phyloP scores from a whole-genome alignment of 805 yeast species.

The Candida hispaniensis region DNA sequence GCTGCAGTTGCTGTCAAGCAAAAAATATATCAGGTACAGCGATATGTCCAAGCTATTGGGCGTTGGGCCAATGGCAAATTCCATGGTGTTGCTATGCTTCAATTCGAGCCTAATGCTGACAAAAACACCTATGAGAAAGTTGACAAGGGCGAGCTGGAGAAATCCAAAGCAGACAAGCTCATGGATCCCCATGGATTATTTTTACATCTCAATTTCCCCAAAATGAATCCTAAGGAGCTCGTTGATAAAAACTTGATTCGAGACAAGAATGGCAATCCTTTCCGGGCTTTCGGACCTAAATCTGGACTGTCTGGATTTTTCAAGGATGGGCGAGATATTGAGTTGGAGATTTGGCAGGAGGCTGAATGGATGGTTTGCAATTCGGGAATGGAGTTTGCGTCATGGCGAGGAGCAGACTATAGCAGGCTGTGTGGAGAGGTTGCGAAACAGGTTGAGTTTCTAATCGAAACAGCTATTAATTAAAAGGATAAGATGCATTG shows the following conservation, averaged over 20 bases:
- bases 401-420: slow-evolving; percentile 18
- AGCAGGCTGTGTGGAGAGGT: slow-evolving; percentile 11
- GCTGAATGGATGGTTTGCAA: slow-evolving; percentile 21
- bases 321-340: slow-evolving; percentile 19
- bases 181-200: slow-evolving; percentile 32
- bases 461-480: no score
- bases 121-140: slow-evolving; percentile 23
- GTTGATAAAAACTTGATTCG: slow-evolving; percentile 32
- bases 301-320: slow-evolving; percentile 9
- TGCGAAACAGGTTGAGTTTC: slow-evolving; percentile 15
- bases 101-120: slow-evolving; percentile 59
- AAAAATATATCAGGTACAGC: slow-evolving; percentile 43
- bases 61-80: slow-evolving; percentile 33
- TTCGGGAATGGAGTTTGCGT: slow-evolving; percentile 17
- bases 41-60: slow-evolving; percentile 33
- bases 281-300: slow-evolving; percentile 48
- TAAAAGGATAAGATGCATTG: no score
- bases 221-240: slow-evolving; percentile 50
- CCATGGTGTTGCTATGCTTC: slow-evolving; percentile 65
- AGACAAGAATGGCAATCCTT: slow-evolving; percentile 37
- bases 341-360: slow-evolving; percentile 21
- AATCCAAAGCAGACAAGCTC: slow-evolving; percentile 1
- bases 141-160: slow-evolving; percentile 2
- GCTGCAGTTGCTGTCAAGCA: slow-evolving; percentile 55
- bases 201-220: slow-evolving; percentile 59